Evolutionary conservation across 2,329 filamentous ascomycete genomes (phyloP), one percentile per base, ranked within the genome.

Genomic region (Boeremia exigua): DNA sequence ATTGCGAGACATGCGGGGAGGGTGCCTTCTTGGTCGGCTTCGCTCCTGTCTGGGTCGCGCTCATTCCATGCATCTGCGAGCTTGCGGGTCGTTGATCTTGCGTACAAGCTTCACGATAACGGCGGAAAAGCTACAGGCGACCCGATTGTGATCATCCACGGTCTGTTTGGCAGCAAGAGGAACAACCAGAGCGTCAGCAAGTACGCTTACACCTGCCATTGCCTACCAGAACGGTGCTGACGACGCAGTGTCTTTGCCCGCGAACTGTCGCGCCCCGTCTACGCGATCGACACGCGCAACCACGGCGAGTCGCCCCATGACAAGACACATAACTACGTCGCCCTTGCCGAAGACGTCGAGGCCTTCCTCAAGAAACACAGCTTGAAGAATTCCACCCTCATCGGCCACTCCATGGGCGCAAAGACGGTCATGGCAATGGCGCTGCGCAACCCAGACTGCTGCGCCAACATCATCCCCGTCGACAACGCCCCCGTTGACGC

Each of bases 371-470:
- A 81, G 5, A 79, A 89, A 50, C 88, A 96, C 73, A 79, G 81
- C 3, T 78, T 97, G n/a, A 79, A 83, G 39, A 80, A 89, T 27
- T 82, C 88, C 2, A 92, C 90, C 0, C 78, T 98, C 27, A 95
- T 98, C 68, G 94, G 94, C 0, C 95, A 98, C 77, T 96, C 92
- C 1, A 98, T 98, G 94, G 94, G 95, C 60, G 94, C 94, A 42
- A 98, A 98, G 80, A 88, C 89, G 2, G 92, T 91, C 66, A 97
- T 98, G 94, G 82, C 89, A 0, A 80, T 97, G 55, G 92, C 92
- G 3, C 84, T 98, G 32, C 81, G 84, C 38, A 82, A 86, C 0
- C 91, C 91, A 0, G 79, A 85, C 6, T 78, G 87, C 2, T 82
- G 96, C 55, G 81, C 83, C 14, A 86, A 88, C 65, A 79, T 98